phyloP scores from a whole-genome alignment of 2,329 filamentous ascomycete species.

The Pseudocercospora pini-densiflorae region DNA sequence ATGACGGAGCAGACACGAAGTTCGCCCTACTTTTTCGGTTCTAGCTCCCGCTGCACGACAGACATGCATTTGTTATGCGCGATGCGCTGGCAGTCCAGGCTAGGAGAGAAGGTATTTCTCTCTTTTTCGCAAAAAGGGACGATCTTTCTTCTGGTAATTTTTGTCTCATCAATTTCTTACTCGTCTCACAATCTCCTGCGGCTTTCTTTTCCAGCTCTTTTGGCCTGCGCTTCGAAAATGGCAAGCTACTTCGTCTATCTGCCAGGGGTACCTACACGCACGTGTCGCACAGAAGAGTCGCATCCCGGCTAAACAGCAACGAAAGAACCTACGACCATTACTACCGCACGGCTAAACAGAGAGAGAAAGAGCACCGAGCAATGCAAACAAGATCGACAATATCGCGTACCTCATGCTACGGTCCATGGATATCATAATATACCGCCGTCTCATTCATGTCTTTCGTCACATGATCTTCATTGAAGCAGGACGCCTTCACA shows the following conservation, averaged over 20 bases:
- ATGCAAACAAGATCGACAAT: background rate
- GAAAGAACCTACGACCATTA: background rate
- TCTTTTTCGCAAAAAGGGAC: background rate
- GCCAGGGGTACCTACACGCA: background rate
- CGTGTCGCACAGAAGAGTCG: background rate
- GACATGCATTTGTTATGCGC: constrained; percentile 8
- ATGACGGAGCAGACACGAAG: background rate
- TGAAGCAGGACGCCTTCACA: constrained; percentile 10
- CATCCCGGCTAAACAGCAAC: background rate
- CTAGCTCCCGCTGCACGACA: constrained; percentile 7
- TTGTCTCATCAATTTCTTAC: background rate
- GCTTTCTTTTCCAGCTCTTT: background rate
- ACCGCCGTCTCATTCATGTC: constrained; percentile 19
- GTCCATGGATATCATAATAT: constrained; percentile 15
- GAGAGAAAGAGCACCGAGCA: background rate
- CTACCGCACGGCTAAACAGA: background rate
- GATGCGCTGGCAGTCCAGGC: constrained; percentile 11
- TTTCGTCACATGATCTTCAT: constrained; percentile 20
- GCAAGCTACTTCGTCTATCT: background rate
- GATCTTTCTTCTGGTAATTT: background rate
- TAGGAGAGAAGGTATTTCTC: constrained; percentile 6
- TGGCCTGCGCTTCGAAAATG: background rate
- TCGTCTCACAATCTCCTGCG: background rate
- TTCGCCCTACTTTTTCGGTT: background rate
- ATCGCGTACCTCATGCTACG: constrained; percentile 17